A percentile compares a stretch with the other conserved stretches of the same genome.
Evolutionary conservation across 441 rosid genomes (phyloP).

Genomic region (Gossypium schwendimanii): DNA sequence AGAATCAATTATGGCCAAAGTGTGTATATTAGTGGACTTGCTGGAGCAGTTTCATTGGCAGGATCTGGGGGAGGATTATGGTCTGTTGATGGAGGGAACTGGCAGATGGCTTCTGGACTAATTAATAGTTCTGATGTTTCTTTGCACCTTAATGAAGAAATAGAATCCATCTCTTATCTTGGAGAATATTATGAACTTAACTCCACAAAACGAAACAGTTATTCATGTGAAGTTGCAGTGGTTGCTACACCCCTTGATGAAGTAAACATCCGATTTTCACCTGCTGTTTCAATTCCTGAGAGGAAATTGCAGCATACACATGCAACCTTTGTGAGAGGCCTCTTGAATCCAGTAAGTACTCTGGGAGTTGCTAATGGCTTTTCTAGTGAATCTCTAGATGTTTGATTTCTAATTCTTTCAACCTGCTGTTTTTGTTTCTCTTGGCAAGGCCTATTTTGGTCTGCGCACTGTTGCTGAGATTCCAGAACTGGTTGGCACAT

Average conservation of each 20-base stretch:
- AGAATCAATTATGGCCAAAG: slow-evolving; percentile 92
- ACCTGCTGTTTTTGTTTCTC: slow-evolving; percentile 2
- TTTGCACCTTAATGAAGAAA: slow-evolving; percentile 62
- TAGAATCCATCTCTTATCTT: slow-evolving; percentile 48
- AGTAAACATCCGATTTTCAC: slow-evolving; percentile 53
- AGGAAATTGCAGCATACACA: slow-evolving; percentile 83
- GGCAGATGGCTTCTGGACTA: slow-evolving; percentile 84
- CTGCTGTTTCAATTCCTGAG: slow-evolving; percentile 56
- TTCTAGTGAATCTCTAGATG: background rate
- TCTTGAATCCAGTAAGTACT: slow-evolving; percentile 68
- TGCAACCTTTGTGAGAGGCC: slow-evolving; percentile 81
- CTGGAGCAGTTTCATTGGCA: slow-evolving; percentile 93
- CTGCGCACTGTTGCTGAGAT: slow-evolving; percentile 50
- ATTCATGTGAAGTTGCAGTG: slow-evolving; percentile 54
- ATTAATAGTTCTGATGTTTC: slow-evolving; percentile 57
- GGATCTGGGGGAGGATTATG: slow-evolving; percentile 85
- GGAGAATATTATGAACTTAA: slow-evolving; percentile 70
- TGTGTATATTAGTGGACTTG: slow-evolving; percentile 71
- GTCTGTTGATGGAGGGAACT: slow-evolving; percentile 87
- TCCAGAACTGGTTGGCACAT: slow-evolving; percentile 70
- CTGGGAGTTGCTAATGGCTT: background rate
- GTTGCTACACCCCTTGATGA: slow-evolving; percentile 80
- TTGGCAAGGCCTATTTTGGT: slow-evolving; percentile 66
- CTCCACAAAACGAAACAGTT: slow-evolving; percentile 60
- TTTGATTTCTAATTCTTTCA: background rate